These are phyloP conservation scores for Simplicillium sp. DNA, from an alignment of 2,329 filamentous ascomycete genomes.

Conservation along the genomic window DNA sequence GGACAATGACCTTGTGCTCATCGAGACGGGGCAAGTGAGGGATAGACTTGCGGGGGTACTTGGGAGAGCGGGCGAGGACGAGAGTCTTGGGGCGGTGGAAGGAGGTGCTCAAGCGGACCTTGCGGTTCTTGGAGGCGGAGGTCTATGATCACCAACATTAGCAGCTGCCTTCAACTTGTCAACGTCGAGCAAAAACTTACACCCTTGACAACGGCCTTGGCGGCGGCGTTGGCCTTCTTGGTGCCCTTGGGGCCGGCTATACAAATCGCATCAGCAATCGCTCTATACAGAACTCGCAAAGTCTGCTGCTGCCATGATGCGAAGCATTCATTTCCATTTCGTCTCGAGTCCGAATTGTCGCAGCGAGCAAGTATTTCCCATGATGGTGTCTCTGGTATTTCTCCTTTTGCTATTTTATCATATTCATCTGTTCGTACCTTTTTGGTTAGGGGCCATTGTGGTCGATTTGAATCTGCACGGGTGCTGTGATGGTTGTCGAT, in stretches of 20 bases:
- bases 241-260: slow-evolving; percentile 52
- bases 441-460: slow-evolving; percentile 18
- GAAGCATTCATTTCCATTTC: slow-evolving; percentile 6
- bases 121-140: slow-evolving; percentile 72
- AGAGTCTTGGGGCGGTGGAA: slow-evolving; percentile 99
- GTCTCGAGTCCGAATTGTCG: slow-evolving; percentile 1
- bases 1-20: slow-evolving; percentile 94
- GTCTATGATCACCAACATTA: slow-evolving; percentile 22
- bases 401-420: not conserved
- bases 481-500: too few species aligned
- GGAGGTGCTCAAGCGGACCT: slow-evolving; percentile 84
- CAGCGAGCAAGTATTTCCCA: slow-evolving; percentile 2
- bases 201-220: slow-evolving; percentile 93
- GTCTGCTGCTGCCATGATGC: slow-evolving; percentile 63
- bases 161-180: slow-evolving; percentile 3
- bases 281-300: slow-evolving; percentile 66
- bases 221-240: slow-evolving; percentile 88
- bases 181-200: slow-evolving; percentile 51
- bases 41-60: slow-evolving; percentile 95
- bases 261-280: slow-evolving; percentile 61
- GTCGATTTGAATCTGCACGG: too few species aligned
- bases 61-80: slow-evolving; percentile 78
- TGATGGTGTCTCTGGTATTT: slow-evolving; percentile 8
- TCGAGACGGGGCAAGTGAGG: slow-evolving; percentile 85
- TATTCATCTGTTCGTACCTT: slow-evolving; percentile 28